Conservation (phyloP, 768 basidiomycete species). For the Albatrellus ellisii region DNA sequence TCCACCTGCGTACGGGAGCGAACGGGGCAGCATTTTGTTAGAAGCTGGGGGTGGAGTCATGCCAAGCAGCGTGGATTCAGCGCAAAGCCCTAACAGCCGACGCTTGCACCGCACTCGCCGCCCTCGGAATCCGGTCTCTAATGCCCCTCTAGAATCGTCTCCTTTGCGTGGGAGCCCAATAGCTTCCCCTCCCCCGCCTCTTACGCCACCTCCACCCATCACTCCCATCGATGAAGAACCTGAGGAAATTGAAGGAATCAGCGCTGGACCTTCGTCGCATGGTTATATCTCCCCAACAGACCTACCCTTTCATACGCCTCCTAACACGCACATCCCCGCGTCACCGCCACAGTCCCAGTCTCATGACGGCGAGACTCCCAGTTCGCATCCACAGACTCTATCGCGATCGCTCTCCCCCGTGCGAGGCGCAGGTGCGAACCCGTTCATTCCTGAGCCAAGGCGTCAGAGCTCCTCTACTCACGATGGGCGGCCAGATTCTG, state of each 20-base stretch:
- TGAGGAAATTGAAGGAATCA: conserved; percentile 21
- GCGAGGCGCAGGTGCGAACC: conserved; percentile 68
- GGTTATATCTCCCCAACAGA: conserved; percentile 54
- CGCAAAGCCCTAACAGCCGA: conserved; percentile 33
- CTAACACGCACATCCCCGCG: conserved; percentile 34
- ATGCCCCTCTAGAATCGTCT: conserved; percentile 42
- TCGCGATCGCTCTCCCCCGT: conserved; percentile 44
- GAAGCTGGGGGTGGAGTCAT: conserved; percentile 59
- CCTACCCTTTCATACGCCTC: conserved; percentile 43
- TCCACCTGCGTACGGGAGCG: conserved; percentile 95
- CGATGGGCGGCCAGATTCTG: conserved; percentile 48
- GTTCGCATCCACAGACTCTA: conserved; percentile 21
- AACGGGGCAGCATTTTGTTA: conserved; percentile 89
- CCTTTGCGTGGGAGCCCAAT: conserved; percentile 46
- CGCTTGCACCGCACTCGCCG: conserved; percentile 52
- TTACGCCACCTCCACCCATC: conserved; percentile 47
- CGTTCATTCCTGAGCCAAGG: conserved; percentile 63
- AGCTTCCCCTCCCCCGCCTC: conserved; percentile 28
- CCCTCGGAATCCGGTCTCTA: conserved; percentile 29
- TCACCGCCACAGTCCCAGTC: conserved; percentile 21
- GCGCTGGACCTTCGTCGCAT: conserved; percentile 37
- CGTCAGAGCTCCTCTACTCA: conserved; percentile 49
- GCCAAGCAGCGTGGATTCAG: conserved; percentile 26
- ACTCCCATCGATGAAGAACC: conserved; percentile 63
- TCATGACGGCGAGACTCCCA: conserved; percentile 17